phyloP scores from a whole-genome alignment of 208 protist species.

The Trypanosoma congolense region DNA sequence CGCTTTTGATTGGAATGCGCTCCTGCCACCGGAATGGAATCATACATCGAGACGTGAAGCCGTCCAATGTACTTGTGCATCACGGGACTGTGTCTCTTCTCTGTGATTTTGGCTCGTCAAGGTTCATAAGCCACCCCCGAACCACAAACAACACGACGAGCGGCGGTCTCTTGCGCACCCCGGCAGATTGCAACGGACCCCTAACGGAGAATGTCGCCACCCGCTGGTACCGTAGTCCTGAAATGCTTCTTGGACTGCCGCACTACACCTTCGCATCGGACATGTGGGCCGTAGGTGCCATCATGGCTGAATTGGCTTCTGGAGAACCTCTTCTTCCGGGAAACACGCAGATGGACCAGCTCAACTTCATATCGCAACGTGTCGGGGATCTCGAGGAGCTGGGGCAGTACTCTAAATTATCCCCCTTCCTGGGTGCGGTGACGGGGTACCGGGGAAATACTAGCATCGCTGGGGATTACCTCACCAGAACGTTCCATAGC shows the following conservation, averaged over 20 bases:
- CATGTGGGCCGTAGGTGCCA: slow-evolving; percentile 88
- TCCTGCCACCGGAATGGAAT: slow-evolving; percentile 90
- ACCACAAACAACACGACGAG: slow-evolving; percentile 2
- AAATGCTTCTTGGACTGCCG: slow-evolving; percentile 84
- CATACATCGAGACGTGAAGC: slow-evolving; percentile 91
- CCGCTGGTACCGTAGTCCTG: slow-evolving; percentile 90
- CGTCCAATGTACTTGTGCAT: slow-evolving; percentile 86
- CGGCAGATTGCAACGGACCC: neutral
- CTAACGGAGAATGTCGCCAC: slow-evolving; percentile 91
- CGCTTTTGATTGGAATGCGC: slow-evolving; percentile 81
- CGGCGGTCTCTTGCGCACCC: slow-evolving; percentile 8
- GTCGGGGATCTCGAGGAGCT: slow-evolving; percentile 51
- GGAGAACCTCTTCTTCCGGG: slow-evolving; percentile 84
- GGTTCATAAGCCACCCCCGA: slow-evolving; percentile 23
- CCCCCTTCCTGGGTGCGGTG: slow-evolving; percentile 9
- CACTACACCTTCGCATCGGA: slow-evolving; percentile 80
- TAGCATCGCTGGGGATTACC: slow-evolving; percentile 17
- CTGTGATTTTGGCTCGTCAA: slow-evolving; percentile 90
- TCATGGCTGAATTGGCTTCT: slow-evolving; percentile 85
- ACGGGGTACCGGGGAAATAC: neutral
- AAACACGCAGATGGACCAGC: slow-evolving; percentile 80
- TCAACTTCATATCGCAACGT: slow-evolving; percentile 73
- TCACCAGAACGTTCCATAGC: slow-evolving; percentile 32
- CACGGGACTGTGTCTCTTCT: slow-evolving; percentile 52
- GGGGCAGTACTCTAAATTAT: slow-evolving; percentile 19